These are phyloP conservation scores for Hamamelis virginiana DNA, from an alignment of 164 flowering plant species.

Conservation along the genomic window DNA sequence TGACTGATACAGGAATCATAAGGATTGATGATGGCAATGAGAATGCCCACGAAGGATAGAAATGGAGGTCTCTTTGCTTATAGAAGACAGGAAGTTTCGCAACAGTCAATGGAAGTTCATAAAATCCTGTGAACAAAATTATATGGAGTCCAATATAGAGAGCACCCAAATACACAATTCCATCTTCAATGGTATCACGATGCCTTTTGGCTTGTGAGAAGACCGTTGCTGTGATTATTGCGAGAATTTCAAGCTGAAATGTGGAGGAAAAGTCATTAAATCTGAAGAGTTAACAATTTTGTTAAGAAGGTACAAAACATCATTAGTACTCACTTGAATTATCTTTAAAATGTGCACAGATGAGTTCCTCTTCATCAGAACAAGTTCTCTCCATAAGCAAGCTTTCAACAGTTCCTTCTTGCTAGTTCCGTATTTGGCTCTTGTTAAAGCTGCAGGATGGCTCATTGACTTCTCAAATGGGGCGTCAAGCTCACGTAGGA, in stretches of 20 bases:
- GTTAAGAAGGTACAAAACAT: no score
- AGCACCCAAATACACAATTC: conserved; percentile 42
- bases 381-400: conserved; percentile 42
- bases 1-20: conserved; percentile 32
- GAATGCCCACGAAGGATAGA: conserved; percentile 65
- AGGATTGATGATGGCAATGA: conserved; percentile 42
- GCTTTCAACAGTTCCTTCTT: conserved; percentile 57
- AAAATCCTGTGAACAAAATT: conserved; percentile 40
- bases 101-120: conserved; percentile 45
- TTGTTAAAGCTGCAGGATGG: conserved; percentile 45
- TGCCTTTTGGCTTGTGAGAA: conserved; percentile 35
- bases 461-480: conserved; percentile 30
- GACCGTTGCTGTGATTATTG: conserved; percentile 33
- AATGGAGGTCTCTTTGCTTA: conserved; percentile 61
- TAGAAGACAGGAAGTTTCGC: conserved; percentile 58
- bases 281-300: no score
- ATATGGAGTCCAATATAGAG: conserved; percentile 29
- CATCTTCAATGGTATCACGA: conserved; percentile 31
- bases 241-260: conserved; percentile 34
- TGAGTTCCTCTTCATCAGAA: conserved; percentile 48
- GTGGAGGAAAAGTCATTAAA: background rate
- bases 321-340: conserved; percentile 8
- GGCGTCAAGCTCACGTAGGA: conserved; percentile 26
- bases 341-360: conserved; percentile 8
- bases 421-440: conserved; percentile 43